Conservation (phyloP, 1,284 basidiomycete species). For the Cutaneotrichosporon sp. region DNA sequence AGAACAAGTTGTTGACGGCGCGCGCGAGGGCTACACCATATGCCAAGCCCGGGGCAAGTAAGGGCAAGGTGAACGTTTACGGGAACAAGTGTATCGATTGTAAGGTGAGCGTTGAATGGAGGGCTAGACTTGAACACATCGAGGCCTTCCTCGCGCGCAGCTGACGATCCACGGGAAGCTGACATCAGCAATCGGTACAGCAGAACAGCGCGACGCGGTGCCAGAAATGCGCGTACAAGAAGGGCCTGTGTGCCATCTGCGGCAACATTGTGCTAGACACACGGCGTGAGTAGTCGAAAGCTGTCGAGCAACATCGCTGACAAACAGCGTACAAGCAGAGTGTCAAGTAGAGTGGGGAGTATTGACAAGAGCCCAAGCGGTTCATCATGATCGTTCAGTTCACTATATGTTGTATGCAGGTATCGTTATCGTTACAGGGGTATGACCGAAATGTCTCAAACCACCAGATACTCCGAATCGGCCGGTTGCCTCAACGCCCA, state of each 20-base stretch:
- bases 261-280: slow-evolving; percentile 45
- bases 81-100: slow-evolving; percentile 49
- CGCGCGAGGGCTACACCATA: slow-evolving; percentile 38
- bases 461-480: too few relatives aligned
- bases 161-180: background rate
- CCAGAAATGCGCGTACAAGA: slow-evolving; percentile 50
- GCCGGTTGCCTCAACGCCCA: too few relatives aligned
- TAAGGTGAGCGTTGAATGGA: slow-evolving; percentile 37
- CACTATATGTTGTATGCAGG: slow-evolving; percentile 15
- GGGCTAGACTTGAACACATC: too few relatives aligned
- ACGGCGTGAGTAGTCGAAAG: slow-evolving; percentile 26
- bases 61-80: slow-evolving; percentile 39
- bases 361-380: slow-evolving; percentile 1
- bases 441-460: too few relatives aligned
- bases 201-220: slow-evolving; percentile 47
- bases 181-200: slow-evolving; percentile 32
- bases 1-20: slow-evolving; percentile 48
- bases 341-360: slow-evolving; percentile 21
- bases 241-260: slow-evolving; percentile 49
- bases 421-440: slow-evolving; percentile 6
- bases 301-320: background rate
- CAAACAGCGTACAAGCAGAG: slow-evolving; percentile 40
- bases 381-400: slow-evolving; percentile 8
- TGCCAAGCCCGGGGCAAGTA: slow-evolving; percentile 30
- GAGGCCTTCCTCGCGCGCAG: too few relatives aligned